Conservation (phyloP, 2,329 filamentous ascomycete genomes). For the Daldinia sp. region DNA sequence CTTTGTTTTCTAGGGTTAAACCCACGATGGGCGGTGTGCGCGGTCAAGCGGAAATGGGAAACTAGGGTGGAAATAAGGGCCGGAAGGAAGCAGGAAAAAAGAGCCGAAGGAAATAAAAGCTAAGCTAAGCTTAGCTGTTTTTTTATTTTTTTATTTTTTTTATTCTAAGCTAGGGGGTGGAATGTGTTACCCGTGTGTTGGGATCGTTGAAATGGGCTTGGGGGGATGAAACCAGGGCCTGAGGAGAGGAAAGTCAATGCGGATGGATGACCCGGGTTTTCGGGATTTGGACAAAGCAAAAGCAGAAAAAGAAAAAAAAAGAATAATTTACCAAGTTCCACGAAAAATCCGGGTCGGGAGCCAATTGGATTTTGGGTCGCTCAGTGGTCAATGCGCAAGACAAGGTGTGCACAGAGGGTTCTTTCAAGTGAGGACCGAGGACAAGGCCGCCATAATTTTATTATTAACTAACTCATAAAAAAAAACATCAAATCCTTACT, state of each 20-base stretch:
- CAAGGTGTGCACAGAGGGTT: background rate
- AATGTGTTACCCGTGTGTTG: background rate
- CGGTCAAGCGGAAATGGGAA: background rate
- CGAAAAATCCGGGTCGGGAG: constrained; percentile 15
- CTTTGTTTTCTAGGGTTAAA: background rate
- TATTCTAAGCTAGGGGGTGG: background rate
- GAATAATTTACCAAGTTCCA: constrained; percentile 17
- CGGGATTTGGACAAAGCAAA: constrained; percentile 12
- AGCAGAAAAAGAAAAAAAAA: too few relatives aligned
- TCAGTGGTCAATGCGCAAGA: constrained; percentile 3
- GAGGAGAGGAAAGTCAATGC: background rate
- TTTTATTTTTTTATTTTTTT: too few relatives aligned
- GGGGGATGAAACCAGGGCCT: background rate
- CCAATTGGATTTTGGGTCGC: constrained; percentile 12
- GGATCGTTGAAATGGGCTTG: background rate
- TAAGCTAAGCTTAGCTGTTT: too few relatives aligned
- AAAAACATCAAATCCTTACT: background rate
- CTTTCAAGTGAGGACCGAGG: background rate
- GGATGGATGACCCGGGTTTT: constrained; percentile 19
- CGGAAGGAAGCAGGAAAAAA: background rate
- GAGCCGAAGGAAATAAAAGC: background rate
- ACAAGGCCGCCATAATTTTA: background rate
- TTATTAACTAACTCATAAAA: too few relatives aligned
- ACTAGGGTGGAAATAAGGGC: background rate
- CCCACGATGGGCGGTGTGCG: background rate